These are phyloP conservation scores for Orbilia oligospora DNA, from an alignment of 2,329 filamentous ascomycete species.

Conservation along the genomic window DNA sequence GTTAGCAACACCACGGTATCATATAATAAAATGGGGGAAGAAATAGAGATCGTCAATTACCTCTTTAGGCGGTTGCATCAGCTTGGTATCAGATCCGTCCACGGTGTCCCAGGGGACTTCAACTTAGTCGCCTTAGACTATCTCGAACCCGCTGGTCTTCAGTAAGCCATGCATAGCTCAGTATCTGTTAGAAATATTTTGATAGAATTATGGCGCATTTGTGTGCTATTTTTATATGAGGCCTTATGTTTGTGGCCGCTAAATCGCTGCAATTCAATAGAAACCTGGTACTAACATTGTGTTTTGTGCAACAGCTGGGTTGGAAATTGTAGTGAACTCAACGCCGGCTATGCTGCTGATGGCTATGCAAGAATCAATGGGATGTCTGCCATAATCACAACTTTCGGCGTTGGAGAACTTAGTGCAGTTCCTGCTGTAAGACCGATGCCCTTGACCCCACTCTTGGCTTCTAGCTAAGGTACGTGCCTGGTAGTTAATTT, in stretches of 20 bases:
- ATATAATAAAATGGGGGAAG: conserved; percentile 30
- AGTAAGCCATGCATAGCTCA: conserved; percentile 62
- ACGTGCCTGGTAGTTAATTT: too few species aligned
- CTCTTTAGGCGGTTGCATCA: conserved; percentile 77
- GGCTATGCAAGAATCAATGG: conserved; percentile 82
- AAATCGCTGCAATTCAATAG: background rate
- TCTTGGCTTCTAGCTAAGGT: too few species aligned
- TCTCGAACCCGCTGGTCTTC: conserved; percentile 73
- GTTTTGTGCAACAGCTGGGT: conserved; percentile 60
- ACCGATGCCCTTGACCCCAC: too few species aligned
- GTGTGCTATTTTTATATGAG: too few species aligned
- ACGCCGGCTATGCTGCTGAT: conserved; percentile 84
- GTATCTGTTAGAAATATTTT: background rate
- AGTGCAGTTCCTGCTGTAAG: conserved; percentile 77
- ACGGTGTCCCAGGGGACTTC: conserved; percentile 80
- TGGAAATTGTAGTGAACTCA: conserved; percentile 79
- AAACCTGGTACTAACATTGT: background rate
- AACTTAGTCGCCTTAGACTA: conserved; percentile 80
- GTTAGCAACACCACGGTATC: background rate
- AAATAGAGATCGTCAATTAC: conserved; percentile 68
- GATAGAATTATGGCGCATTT: too few species aligned
- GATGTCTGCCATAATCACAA: conserved; percentile 79
- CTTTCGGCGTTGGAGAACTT: conserved; percentile 79
- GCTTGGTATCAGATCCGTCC: conserved; percentile 76
- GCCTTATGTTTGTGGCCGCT: too few species aligned